Percentiles rank a stretch among this genome's conserved stretches.
phyloP scores from a whole-genome alignment of 345 rosid species.

The Acer negundo region DNA sequence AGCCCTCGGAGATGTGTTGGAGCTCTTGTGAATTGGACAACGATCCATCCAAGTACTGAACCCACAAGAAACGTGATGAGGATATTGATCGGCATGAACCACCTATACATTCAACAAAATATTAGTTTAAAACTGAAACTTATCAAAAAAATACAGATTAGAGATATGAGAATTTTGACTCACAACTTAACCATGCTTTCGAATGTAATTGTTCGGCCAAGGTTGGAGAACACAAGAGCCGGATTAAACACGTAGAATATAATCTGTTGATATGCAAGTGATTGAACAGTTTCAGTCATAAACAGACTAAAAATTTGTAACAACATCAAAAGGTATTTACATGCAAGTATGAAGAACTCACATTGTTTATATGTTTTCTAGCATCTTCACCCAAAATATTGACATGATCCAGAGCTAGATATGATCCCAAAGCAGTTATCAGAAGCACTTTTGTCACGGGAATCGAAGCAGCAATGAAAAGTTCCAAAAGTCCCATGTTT shows the following conservation, averaged over 20 bases:
- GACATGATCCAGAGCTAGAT: slow-evolving; percentile 56
- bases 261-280: slow-evolving; percentile 30
- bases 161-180: slow-evolving; percentile 15
- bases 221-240: slow-evolving; percentile 51
- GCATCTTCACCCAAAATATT: slow-evolving; percentile 51
- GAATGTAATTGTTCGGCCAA: slow-evolving; percentile 50
- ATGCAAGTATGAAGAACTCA: slow-evolving; percentile 14
- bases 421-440: slow-evolving; percentile 57
- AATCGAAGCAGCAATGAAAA: slow-evolving; percentile 58
- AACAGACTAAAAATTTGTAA: not conserved
- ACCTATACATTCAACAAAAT: slow-evolving; percentile 18
- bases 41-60: slow-evolving; percentile 39
- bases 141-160: not conserved
- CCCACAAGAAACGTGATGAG: slow-evolving; percentile 38
- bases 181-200: slow-evolving; percentile 54
- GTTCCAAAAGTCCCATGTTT: slow-evolving; percentile 52
- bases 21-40: slow-evolving; percentile 33
- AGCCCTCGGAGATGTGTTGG: slow-evolving; percentile 38
- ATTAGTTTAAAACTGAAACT: not conserved
- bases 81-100: slow-evolving; percentile 50
- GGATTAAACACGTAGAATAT: slow-evolving; percentile 67
- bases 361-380: slow-evolving; percentile 59
- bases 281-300: not conserved
- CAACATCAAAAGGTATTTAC: not conserved
- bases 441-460: slow-evolving; percentile 58